Base-by-base conservation (phyloP, 1,139 yeast species). In the Suhomyces yuchorum region DNA sequence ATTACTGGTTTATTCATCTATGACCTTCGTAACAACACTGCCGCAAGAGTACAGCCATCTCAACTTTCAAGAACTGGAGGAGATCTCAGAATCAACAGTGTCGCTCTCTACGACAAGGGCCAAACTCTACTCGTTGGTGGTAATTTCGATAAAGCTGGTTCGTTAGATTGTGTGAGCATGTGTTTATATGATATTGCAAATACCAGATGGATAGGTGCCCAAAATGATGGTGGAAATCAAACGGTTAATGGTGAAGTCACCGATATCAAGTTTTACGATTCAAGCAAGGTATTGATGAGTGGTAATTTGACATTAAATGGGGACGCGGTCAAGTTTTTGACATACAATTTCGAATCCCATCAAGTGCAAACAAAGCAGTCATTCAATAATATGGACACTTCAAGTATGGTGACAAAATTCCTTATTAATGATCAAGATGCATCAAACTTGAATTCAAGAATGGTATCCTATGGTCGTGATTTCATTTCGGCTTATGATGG, bases 41-140 rank as follows among this genome's bases (percentile, higher is more conserved):
- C 78, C 42, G 58, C 78, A 2, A 53, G 62, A 8, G 63, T 68
- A 48, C 87, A 82, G 57, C 87, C 87, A 5, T 73, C 80, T 0
- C 65, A 60, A 37, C 65, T 77, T 35, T 60, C 71, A 3, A 61
- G 56, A 12, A 52, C 54, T 48, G 51, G 60, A 55, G 43, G 56
- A 20, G 37, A 64, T 12, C 70, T 79, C 3, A 56, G 61, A 36
- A 79, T 88, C 8, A 80, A 78, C 48, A 66, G 85, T 2, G 66
- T 88, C 51, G 81, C 78, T 2, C 72, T 76, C 48, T 77, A 80
- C 53, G 84, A 82, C 32, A 67, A 70, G 26, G 73, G 73, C 8
- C 63, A 75, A 20, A 73, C 77, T 20, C 63, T 91, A 17, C 71
- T 90, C 35, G 87, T 89, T 9, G 96, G 89, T 42, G 99, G 99